These are phyloP conservation scores for Torrubiellomyces zombiae DNA, from an alignment of 2,329 filamentous ascomycete species.

Conservation along the genomic window DNA sequence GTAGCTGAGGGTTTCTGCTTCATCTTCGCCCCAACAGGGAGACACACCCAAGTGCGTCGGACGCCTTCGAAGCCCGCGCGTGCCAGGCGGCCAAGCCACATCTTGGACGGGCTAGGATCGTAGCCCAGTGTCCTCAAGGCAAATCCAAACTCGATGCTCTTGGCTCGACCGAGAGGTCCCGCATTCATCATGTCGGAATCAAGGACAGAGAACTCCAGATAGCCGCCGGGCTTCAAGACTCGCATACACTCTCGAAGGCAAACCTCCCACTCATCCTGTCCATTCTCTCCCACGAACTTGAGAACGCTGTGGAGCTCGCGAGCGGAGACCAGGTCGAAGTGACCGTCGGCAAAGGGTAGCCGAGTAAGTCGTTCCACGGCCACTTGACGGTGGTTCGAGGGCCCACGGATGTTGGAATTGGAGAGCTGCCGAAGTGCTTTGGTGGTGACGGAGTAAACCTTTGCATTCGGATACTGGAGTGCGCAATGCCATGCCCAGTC, in stretches of 20 bases:
- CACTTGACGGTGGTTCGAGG: constrained; percentile 72
- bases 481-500: constrained; percentile 96
- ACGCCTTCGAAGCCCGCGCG: constrained; percentile 64
- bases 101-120: constrained; percentile 68
- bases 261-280: constrained; percentile 72
- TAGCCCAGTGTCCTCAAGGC: constrained; percentile 80
- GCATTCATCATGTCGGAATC: constrained; percentile 83
- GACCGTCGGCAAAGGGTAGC: constrained; percentile 68
- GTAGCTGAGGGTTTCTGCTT: too few relatives aligned
- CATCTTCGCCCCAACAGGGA: constrained; percentile 54
- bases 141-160: constrained; percentile 84
- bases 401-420: constrained; percentile 64
- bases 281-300: constrained; percentile 51
- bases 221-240: constrained; percentile 82
- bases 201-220: constrained; percentile 77
- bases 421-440: constrained; percentile 53
- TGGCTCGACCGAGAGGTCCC: constrained; percentile 61
- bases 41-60: constrained; percentile 73
- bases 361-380: constrained; percentile 60
- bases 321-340: constrained; percentile 86
- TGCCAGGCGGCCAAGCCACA: constrained; percentile 58
- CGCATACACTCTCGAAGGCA: constrained; percentile 78
- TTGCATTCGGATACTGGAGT: constrained; percentile 66
- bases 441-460: constrained; percentile 75
- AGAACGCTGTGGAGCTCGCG: constrained; percentile 74